Conservation (phyloP, 768 basidiomycete species). For the Podaxis mareebaensis region DNA sequence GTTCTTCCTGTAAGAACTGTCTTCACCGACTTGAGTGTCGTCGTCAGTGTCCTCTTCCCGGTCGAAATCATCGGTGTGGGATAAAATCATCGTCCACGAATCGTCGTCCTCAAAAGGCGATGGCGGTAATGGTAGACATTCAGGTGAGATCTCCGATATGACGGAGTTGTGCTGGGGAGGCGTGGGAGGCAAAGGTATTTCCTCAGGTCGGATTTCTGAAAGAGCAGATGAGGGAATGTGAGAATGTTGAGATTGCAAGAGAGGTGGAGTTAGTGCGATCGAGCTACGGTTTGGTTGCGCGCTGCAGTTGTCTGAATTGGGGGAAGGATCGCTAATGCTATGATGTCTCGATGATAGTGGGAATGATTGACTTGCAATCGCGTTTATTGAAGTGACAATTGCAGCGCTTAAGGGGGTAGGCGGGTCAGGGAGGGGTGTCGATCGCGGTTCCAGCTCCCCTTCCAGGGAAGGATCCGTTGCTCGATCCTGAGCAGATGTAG, state of each 20-base stretch:
- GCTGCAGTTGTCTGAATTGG: not conserved
- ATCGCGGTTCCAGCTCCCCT: not conserved
- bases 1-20: constrained; percentile 6
- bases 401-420: constrained; percentile 9
- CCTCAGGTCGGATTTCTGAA: constrained; percentile 8
- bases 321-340: not conserved
- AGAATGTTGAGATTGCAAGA: not conserved
- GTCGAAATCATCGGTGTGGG: not conserved
- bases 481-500: not conserved
- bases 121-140: not conserved
- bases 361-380: constrained; percentile 10
- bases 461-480: not conserved
- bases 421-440: not conserved
- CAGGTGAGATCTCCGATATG: not conserved
- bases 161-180: not conserved
- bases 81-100: constrained; percentile 14
- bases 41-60: constrained; percentile 4
- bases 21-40: constrained; percentile 13
- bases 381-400: constrained; percentile 4
- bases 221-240: constrained; percentile 4
- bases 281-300: not conserved
- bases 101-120: constrained; percentile 6
- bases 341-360: not conserved
- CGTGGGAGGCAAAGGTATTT: constrained; percentile 9
- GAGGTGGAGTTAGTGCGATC: constrained; percentile 17